Conservation (phyloP, 345 rosid species). For the Theobroma cacao region DNA sequence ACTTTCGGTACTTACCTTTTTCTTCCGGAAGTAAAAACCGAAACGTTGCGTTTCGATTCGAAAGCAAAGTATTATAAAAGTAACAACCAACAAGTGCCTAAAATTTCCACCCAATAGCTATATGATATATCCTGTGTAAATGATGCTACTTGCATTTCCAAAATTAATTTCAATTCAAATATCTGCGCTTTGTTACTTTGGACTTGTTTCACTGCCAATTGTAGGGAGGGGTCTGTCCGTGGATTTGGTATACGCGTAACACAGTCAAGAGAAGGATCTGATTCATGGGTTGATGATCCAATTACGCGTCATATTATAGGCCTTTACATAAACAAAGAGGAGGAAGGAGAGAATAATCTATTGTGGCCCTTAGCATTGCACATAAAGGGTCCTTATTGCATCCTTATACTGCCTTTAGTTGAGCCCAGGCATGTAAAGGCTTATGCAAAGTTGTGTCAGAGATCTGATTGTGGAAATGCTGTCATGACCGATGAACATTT, state of each 20-base stretch:
- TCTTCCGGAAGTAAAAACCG: neutral
- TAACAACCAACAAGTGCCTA: too few species aligned
- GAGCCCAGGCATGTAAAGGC: constrained; percentile 65
- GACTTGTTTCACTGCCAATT: constrained; percentile 1
- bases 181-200: neutral
- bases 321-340: constrained; percentile 42
- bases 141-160: neutral
- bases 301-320: constrained; percentile 77
- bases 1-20: neutral
- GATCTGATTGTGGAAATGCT: constrained; percentile 81
- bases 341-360: constrained; percentile 41
- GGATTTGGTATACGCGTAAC: constrained; percentile 73
- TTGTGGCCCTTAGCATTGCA: constrained; percentile 86
- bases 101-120: neutral
- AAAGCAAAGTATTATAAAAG: neutral
- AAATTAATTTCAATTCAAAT: neutral
- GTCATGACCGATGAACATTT: constrained; percentile 60
- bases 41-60: neutral
- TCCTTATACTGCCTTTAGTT: constrained; percentile 74
- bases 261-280: constrained; percentile 73
- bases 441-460: constrained; percentile 46
- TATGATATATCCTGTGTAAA: neutral
- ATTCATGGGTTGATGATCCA: constrained; percentile 97
- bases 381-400: constrained; percentile 50
- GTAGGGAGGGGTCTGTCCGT: constrained; percentile 77